Evolutionary conservation across 108 stramenopile species (phyloP).

Genomic region (Nitzschia palea): DNA sequence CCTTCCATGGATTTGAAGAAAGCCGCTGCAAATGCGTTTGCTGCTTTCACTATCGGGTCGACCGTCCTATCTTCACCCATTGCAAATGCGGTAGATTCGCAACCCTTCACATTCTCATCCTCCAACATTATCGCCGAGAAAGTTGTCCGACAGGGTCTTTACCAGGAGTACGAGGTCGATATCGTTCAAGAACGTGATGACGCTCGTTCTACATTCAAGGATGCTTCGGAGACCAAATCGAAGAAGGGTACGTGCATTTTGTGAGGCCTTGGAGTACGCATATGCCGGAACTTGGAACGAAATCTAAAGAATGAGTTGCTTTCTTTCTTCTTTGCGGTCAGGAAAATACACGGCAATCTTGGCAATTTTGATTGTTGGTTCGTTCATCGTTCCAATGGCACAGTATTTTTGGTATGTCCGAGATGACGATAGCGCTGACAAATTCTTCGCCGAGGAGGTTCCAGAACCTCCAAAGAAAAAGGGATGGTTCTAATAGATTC

Average conservation of each 20-base stretch:
- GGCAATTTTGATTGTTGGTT: constrained; percentile 91
- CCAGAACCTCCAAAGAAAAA: constrained; percentile 77
- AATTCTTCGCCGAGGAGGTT: constrained; percentile 65
- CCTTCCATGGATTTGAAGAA: constrained; percentile 42
- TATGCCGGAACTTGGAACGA: not conserved
- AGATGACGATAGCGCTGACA: constrained; percentile 84
- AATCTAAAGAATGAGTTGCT: not conserved
- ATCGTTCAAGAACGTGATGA: constrained; percentile 68
- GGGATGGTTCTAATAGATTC: constrained; percentile 49
- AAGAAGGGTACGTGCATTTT: constrained; percentile 80
- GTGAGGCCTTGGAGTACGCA: too few relatives aligned
- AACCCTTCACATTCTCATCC: constrained; percentile 51
- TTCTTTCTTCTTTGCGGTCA: constrained; percentile 10
- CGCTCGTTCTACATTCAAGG: constrained; percentile 86
- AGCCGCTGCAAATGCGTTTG: constrained; percentile 36
- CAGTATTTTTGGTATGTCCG: constrained; percentile 97
- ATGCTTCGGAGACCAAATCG: constrained; percentile 82
- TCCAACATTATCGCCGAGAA: constrained; percentile 68
- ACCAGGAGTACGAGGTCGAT: constrained; percentile 83
- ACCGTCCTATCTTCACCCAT: constrained; percentile 26
- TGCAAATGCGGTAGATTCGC: constrained; percentile 58
- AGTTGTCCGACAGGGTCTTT: constrained; percentile 77
- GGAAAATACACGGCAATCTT: constrained; percentile 94
- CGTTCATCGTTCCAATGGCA: constrained; percentile 96
- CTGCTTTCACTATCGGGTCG: constrained; percentile 45